Conservation (phyloP, 2,329 filamentous ascomycete species). For the Talaromyces sp. region DNA sequence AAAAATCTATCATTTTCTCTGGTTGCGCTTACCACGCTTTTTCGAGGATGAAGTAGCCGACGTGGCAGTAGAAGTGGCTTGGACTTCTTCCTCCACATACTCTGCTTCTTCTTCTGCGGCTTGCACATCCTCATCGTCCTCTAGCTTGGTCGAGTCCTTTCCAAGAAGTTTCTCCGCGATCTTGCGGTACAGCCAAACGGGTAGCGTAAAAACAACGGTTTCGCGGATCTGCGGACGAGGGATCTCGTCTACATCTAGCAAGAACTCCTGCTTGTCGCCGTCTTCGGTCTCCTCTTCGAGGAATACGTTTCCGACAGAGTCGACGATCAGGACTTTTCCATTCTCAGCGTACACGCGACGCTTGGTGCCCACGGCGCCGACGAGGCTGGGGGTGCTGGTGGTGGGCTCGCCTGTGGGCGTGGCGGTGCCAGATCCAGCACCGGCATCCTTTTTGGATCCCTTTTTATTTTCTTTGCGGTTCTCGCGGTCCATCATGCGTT, state of each 20-base stretch:
- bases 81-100: background rate
- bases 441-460: conserved; percentile 18
- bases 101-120: background rate
- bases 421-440: conserved; percentile 39
- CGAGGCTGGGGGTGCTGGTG: conserved; percentile 47
- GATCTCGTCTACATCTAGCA: conserved; percentile 87
- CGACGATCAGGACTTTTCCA: conserved; percentile 89
- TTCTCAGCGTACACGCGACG: conserved; percentile 91
- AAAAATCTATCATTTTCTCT: conserved; percentile 2
- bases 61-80: background rate
- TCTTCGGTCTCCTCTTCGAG: conserved; percentile 90
- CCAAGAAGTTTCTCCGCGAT: conserved; percentile 19
- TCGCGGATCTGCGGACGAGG: conserved; percentile 70
- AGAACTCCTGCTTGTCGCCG: conserved; percentile 73
- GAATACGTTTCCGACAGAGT: conserved; percentile 87
- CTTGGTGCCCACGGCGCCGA: conserved; percentile 59
- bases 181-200: conserved; percentile 64
- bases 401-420: conserved; percentile 54
- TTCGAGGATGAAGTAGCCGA: conserved; percentile 1
- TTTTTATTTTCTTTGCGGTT: conserved; percentile 60
- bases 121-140: background rate
- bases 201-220: conserved; percentile 76
- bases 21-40: conserved; percentile 10
- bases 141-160: background rate
- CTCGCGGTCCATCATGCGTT: conserved; percentile 83